These are phyloP conservation scores for Globisporangium cylindrosporum DNA, from an alignment of 352 stramenopile genomes.

Conservation along the genomic window DNA sequence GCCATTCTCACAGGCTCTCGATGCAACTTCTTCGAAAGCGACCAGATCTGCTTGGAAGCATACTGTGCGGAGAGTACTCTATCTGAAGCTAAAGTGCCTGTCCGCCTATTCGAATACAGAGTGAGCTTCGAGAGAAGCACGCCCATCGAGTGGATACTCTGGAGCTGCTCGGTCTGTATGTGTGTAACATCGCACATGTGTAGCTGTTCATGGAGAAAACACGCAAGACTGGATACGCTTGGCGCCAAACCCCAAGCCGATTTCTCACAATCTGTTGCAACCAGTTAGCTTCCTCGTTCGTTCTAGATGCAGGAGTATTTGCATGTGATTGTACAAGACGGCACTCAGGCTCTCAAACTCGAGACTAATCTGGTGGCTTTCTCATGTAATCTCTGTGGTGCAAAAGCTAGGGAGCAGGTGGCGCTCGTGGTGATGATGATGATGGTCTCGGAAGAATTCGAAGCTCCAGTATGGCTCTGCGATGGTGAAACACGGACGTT, in stretches of 20 bases:
- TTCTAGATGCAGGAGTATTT: neutral
- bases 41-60: neutral
- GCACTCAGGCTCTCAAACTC: too few relatives aligned
- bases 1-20: neutral
- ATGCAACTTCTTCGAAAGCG: neutral
- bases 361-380: too few relatives aligned
- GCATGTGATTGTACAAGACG: too few relatives aligned
- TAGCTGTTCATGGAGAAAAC: neutral
- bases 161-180: neutral
- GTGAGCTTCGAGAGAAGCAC: neutral
- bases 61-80: neutral
- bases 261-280: neutral
- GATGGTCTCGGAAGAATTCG: neutral
- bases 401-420: neutral
- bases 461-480: neutral
- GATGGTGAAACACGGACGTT: neutral
- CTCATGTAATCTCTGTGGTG: neutral
- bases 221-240: neutral
- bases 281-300: neutral
- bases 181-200: neutral
- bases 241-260: neutral
- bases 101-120: neutral
- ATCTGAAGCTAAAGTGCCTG: neutral
- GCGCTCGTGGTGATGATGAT: neutral
- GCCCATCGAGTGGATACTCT: neutral